Evolutionary conservation across 257 asterid genomes (phyloP), one percentile per base, ranked within the genome.

Genomic region (Plantago major): DNA sequence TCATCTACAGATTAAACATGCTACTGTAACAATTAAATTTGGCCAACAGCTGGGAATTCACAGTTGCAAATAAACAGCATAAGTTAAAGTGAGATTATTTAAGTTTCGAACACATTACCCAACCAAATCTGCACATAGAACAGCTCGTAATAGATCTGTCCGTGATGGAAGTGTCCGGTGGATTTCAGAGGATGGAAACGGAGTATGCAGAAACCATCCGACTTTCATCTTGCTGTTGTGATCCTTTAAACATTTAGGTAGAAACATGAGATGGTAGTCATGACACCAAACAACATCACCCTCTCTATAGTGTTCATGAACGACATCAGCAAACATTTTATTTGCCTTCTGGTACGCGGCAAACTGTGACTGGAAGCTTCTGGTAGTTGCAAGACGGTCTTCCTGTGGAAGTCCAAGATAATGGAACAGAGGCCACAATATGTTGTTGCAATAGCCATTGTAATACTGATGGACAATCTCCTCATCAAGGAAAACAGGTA

Each of bases 201-300:
- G 97, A 11, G 97, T 90, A 74, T 90, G 97, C 59, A 90, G 81
- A 82, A 90, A 90, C 97, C 97, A 90, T 53, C 97, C 97, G 55
- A 90, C 96, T 81, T 90, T 90, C 92, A 87, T 90, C 67, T 76
- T 73, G 67, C 80, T 81, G 64, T 90, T 87, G 62, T 78, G 59
- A 9, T 84, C 87, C 81, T 90, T 90, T 44, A 90, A 79, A 70
- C 80, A 90, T 75, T 85, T 75, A 6, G 97, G 97, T 37, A 90
- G 95, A 78, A 87, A 90, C 97, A 90, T 90, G 46, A 90, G 84
- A 84, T 90, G 97, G 78, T 90, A 90, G 68, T 90, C 97, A 65
- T 90, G 97, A 73, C 96, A 87, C 97, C 97, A 90, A 61, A 90
- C 89, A 60, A 90, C 96, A 63, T 90, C 97, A 42, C 96, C 97